Evolutionary conservation across 495 filamentous ascomycete genomes (phyloP), one percentile per base, ranked within the genome.

Genomic region (Penicillium robsamsonii): DNA sequence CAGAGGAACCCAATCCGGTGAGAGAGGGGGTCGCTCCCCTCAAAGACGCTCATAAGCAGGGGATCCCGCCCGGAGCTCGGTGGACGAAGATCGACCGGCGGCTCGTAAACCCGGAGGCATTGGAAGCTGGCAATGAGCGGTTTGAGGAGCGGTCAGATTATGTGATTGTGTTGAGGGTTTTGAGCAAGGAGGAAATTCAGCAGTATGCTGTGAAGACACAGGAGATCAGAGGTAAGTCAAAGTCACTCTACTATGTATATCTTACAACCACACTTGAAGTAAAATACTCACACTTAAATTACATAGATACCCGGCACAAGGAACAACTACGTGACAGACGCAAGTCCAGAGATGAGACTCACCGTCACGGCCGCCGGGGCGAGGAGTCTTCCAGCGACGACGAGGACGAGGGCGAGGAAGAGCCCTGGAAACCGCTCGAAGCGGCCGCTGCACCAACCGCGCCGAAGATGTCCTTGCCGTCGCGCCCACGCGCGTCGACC

Each of bases 71-170:
- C 0, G 87, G 85, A 33, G 91, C 91, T 4, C 80, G 89, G 43
- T 96, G 91, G 91, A 96, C 91, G 38, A 96, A 92, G 77, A 89
- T 96, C 65, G 87, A 86, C 69, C 82, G 91, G 27, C 81, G 85
- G 50, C 78, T 93, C 50, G 90, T 96, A 61, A 96, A 91, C 61
- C 90, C 90, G 0, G 87, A 86, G 53, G 90, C 91, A 0, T 74
- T 96, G 49, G 84, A 87, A 55, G 78, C 84, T 13, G 88, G 84
- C 1, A 86, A 89, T 61, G 90, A 94, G 72, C 83, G 91, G 24
- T 96, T 83, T 61, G 90, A 93, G 63, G 85, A 92, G 62, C 80
- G 89, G 41, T 75, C 87, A 46, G 89, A 93, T 44, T 90, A 88
- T 67, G 89, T 96, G 37, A 93, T 96, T 70, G 90, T 94, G 5